Conservation (phyloP, 345 rosid species). For the Hibiscus mutabilis region DNA sequence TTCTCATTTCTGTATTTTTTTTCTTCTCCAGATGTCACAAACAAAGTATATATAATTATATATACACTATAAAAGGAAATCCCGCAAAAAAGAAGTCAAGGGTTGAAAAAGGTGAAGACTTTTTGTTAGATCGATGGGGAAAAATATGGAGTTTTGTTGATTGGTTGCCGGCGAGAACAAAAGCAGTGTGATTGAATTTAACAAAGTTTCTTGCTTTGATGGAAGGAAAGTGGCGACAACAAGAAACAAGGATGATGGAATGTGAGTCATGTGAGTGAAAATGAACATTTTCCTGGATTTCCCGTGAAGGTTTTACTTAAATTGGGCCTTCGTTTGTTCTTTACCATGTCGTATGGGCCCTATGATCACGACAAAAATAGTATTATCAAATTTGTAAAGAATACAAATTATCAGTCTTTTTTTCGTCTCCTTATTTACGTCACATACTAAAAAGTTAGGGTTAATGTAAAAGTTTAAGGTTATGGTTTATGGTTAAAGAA, state of each 20-base stretch:
- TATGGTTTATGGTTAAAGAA: too few relatives aligned
- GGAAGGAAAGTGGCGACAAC: not conserved
- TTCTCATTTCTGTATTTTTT: slow-evolving; percentile 46
- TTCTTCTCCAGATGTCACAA: not conserved
- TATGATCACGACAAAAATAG: too few relatives aligned
- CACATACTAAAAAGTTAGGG: too few relatives aligned
- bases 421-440: too few relatives aligned
- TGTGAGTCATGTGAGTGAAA: slow-evolving; percentile 2
- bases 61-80: not conserved
- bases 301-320: slow-evolving; percentile 20
- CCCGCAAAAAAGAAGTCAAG: not conserved
- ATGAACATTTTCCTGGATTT: not conserved
- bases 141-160: not conserved
- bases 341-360: not conserved
- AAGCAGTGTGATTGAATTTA: not conserved
- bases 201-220: not conserved
- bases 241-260: not conserved
- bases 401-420: too few relatives aligned
- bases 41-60: not conserved
- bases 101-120: not conserved
- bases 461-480: too few relatives aligned
- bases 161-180: slow-evolving; percentile 10
- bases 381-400: too few relatives aligned
- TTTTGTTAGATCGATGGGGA: not conserved
- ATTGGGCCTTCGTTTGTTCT: not conserved